A percentile compares a stretch with the other conserved stretches of the same genome.
phyloP scores from a whole-genome alignment of 306 rosid species.

The Cucurbita ficifolia region DNA sequence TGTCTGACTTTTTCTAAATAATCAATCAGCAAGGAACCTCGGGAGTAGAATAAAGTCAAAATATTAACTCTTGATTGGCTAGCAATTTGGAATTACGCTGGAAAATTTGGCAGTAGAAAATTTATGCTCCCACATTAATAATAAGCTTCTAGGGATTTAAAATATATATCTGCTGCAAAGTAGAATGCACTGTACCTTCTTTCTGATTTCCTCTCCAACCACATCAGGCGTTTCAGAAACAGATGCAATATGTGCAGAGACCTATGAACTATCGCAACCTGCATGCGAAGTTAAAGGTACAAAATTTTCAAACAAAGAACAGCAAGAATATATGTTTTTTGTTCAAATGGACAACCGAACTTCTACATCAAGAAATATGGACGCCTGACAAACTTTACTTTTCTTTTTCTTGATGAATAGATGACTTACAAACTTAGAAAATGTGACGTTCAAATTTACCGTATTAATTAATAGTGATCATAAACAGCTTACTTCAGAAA shows the following conservation, averaged over 20 bases:
- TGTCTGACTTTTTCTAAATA: not conserved
- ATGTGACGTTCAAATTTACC: not conserved
- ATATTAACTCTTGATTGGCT: not conserved
- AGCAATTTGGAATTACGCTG: not conserved
- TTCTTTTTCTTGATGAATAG: not conserved
- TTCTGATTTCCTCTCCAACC: conserved; percentile 25
- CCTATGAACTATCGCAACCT: conserved; percentile 56
- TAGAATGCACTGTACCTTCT: conserved; percentile 41
- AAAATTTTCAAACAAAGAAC: not conserved
- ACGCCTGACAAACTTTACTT: not conserved
- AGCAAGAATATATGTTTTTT: not conserved
- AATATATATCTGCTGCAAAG: not conserved
- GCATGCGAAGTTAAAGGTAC: conserved; percentile 12
- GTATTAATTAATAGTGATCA: not conserved
- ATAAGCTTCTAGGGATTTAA: not conserved
- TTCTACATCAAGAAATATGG: not conserved
- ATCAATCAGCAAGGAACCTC: not conserved
- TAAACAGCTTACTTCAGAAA: not conserved
- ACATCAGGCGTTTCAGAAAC: conserved; percentile 49
- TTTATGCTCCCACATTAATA: not conserved
- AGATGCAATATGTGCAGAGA: conserved; percentile 47
- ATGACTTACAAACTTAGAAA: not conserved
- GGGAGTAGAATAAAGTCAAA: not conserved
- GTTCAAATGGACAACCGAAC: not conserved
- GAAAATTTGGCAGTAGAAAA: not conserved